A percentile compares a stretch with the other conserved stretches of the same genome.
These are phyloP conservation scores for Crotalaria pallida DNA, from an alignment of 306 rosid genomes.

Conservation along the genomic window DNA sequence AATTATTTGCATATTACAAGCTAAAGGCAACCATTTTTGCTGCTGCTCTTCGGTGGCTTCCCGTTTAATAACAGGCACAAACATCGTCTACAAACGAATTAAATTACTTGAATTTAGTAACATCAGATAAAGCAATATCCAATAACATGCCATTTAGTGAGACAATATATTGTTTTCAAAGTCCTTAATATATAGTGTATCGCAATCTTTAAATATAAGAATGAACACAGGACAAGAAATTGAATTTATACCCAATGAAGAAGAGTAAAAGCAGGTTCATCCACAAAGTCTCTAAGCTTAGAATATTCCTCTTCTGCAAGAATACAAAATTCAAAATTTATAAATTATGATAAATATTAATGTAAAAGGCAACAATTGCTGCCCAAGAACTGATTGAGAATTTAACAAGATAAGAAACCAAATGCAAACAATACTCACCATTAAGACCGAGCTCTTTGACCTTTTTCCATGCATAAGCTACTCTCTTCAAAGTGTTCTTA, in stretches of 20 bases:
- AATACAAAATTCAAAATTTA: background rate
- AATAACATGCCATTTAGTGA: background rate
- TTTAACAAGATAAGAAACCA: background rate
- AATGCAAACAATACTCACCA: slow-evolving; percentile 41
- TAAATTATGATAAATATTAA: slow-evolving; percentile 7
- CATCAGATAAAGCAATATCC: background rate
- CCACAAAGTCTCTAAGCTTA: slow-evolving; percentile 61
- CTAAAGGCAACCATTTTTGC: slow-evolving; percentile 80
- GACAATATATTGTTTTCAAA: background rate
- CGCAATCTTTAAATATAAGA: background rate
- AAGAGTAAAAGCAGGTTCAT: slow-evolving; percentile 81
- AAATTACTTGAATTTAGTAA: slow-evolving; percentile 3
- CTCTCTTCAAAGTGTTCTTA: slow-evolving; percentile 73
- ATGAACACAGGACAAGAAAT: slow-evolving; percentile 7
- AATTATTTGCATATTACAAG: slow-evolving; percentile 86
- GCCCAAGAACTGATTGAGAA: background rate
- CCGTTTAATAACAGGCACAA: slow-evolving; percentile 80
- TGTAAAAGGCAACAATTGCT: background rate
- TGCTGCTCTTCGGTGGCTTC: slow-evolving; percentile 93
- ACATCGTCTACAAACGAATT: slow-evolving; percentile 69
- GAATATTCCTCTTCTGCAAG: slow-evolving; percentile 75
- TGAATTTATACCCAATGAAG: slow-evolving; percentile 88
- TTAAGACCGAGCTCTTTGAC: slow-evolving; percentile 69
- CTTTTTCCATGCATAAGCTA: slow-evolving; percentile 82
- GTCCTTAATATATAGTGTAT: background rate